Evolutionary conservation across 345 rosid genomes (phyloP), one percentile per base, ranked within the genome.

Genomic region (Microcos paniculata): DNA sequence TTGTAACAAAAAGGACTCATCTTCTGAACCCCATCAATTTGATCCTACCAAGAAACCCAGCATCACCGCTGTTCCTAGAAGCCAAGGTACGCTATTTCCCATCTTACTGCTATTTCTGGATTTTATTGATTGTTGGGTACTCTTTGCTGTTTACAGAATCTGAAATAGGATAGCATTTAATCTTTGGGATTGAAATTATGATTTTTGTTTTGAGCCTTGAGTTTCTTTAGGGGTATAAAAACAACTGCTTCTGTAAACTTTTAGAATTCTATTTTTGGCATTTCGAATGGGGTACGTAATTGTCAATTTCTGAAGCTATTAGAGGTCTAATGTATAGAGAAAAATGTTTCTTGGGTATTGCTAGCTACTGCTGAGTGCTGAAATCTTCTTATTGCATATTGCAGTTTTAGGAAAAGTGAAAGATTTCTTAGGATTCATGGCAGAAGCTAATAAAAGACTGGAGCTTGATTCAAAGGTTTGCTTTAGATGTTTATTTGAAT

Each of bases 401-500:
- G 74, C 85, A 88, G 90, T 91, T 85, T 72, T 93, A 67, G 96
- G 89, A 57, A 90, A 81, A 88, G 88, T 85, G 69, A 88, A 78
- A 80, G 97, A 87, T 62, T 93, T 93, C 74, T 56, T 95, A 1
- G 97, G 93, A 70, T 69, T 87, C 23, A 82, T 95, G 57, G 85
- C 92, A 0, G 97, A 93, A 82, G 88, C 97, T 35, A 93, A 89
- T 85, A 87, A 83, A 76, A 80, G 68, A 76, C 78, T 93, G 73
- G 83, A 89, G 76, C 77, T 83, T 59, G 92, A 90, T 69, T 85
- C 92, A 43, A 87, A 88, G 82, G 92, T 90, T 62, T 61, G 31
- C 40, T 31, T 52, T 53, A 24, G 8, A 52, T 51, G 55, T 52
- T 12, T 62, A 49, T 45, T 63, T 16, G 8, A 26, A n/a, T 53